These are phyloP conservation scores for Fusarium chlamydosporum DNA, from an alignment of 2,329 filamentous ascomycete genomes.

Conservation along the genomic window DNA sequence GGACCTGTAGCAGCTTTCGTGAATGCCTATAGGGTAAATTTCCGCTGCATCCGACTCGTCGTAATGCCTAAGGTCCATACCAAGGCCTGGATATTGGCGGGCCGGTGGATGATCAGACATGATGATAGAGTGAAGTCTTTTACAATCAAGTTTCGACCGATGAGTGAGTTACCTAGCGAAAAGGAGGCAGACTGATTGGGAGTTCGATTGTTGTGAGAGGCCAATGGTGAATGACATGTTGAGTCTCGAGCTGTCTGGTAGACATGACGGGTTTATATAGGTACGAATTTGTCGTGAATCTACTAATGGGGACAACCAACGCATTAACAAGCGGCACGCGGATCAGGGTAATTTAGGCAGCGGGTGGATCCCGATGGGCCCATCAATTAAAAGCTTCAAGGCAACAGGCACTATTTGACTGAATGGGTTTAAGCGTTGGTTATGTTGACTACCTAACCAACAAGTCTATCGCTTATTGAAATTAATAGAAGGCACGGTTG, in stretches of 20 bases:
- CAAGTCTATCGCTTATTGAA: too few relatives aligned
- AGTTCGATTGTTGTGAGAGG: too few relatives aligned
- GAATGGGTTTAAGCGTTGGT: too few relatives aligned
- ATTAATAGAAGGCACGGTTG: too few relatives aligned
- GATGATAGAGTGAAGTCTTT: background rate
- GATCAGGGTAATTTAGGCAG: background rate
- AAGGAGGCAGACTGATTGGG: background rate
- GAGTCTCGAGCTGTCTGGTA: background rate
- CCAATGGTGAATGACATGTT: background rate
- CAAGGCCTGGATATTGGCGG: slow-evolving; percentile 24
- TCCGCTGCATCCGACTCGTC: background rate
- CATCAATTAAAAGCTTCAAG: too few relatives aligned
- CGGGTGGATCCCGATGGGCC: background rate
- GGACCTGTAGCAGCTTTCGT: rapidly evolving
- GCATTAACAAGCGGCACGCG: too few relatives aligned
- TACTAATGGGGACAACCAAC: background rate
- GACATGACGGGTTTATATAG: background rate
- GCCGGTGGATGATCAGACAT: slow-evolving; percentile 2
- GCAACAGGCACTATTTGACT: too few relatives aligned
- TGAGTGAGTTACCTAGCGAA: background rate
- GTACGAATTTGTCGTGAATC: background rate
- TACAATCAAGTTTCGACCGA: background rate
- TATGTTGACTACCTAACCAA: too few relatives aligned
- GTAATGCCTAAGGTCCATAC: slow-evolving; percentile 3
- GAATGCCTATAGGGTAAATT: background rate